Conservation (phyloP, 2,329 filamentous ascomycete species). For the Hypomyces perniciosus region DNA sequence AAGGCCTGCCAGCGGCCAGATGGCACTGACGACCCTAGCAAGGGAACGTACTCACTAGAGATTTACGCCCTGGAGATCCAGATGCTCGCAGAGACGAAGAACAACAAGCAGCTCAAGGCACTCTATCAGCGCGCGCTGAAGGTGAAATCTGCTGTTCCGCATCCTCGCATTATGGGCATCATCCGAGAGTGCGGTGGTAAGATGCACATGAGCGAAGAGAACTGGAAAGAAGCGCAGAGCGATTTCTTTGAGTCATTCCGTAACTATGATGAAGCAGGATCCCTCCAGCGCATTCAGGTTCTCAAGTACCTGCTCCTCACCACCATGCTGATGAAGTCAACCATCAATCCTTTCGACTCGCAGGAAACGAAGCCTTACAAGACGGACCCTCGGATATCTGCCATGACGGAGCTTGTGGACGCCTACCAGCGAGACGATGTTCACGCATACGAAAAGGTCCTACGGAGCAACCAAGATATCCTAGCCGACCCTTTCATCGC, state of each 20-base stretch:
- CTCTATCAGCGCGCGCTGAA: conserved; percentile 87
- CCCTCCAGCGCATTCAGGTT: conserved; percentile 91
- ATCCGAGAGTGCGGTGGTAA: conserved; percentile 98
- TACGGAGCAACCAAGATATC: conserved; percentile 83
- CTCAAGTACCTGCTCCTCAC: conserved; percentile 94
- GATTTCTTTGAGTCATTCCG: conserved; percentile 99
- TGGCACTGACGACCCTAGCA: conserved; percentile 84
- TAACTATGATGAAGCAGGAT: conserved; percentile 97
- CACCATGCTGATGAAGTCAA: conserved; percentile 96
- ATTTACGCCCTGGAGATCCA: conserved; percentile 97
- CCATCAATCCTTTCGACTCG: conserved; percentile 98
- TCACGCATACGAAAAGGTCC: conserved; percentile 79
- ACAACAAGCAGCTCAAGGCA: conserved; percentile 93
- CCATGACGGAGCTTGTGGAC: conserved; percentile 96
- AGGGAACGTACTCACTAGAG: conserved; percentile 93
- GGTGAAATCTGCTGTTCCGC: conserved; percentile 93
- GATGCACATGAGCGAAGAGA: conserved; percentile 99
- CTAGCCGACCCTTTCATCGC: conserved; percentile 92
- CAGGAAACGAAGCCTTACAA: conserved; percentile 99
- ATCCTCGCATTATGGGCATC: conserved; percentile 98
- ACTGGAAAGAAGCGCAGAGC: conserved; percentile 94
- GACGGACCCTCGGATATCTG: conserved; percentile 87
- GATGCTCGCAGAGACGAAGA: conserved; percentile 94
- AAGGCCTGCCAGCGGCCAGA: conserved; percentile 81
- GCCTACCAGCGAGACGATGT: conserved; percentile 96